Conservation (phyloP, 2,329 filamentous ascomycete species). For the Clathrospora elynae region DNA sequence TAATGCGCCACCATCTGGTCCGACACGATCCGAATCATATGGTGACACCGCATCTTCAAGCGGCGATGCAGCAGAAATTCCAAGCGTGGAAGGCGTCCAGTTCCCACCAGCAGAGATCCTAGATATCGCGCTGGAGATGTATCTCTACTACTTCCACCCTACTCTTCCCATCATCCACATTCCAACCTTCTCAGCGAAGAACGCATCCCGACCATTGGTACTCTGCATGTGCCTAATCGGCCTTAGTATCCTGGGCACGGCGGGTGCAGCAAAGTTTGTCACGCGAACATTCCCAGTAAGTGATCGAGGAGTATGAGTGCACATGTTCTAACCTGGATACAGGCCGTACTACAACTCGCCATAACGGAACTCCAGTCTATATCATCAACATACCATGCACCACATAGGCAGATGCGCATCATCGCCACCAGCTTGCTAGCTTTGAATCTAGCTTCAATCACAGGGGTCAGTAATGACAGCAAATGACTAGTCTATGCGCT, state of each 20-base stretch:
- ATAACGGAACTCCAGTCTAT: constrained; percentile 52
- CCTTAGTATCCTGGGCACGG: constrained; percentile 58
- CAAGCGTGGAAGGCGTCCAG: constrained; percentile 38
- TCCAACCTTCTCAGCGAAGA: constrained; percentile 58
- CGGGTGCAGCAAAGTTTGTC: constrained; percentile 58
- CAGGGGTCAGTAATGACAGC: constrained; percentile 46
- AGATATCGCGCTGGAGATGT: constrained; percentile 60
- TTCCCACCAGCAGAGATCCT: constrained; percentile 59
- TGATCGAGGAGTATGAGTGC: not conserved
- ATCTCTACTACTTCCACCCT: constrained; percentile 60
- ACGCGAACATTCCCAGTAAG: constrained; percentile 52
- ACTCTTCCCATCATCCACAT: constrained; percentile 60
- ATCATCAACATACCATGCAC: constrained; percentile 47
- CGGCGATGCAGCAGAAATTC: constrained; percentile 35
- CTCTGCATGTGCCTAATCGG: constrained; percentile 61
- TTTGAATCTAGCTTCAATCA: constrained; percentile 57
- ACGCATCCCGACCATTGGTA: constrained; percentile 53
- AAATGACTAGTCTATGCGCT: constrained; percentile 1
- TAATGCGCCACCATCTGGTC: constrained; percentile 30
- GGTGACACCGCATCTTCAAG: constrained; percentile 42
- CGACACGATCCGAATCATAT: constrained; percentile 32
- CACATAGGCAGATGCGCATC: constrained; percentile 53
- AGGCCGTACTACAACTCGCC: constrained; percentile 49
- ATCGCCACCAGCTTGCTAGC: constrained; percentile 56
- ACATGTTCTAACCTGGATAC: constrained; percentile 1